Percentiles rank a stretch among this genome's conserved stretches.
Conservation (phyloP, 768 basidiomycete species). For the Kwoniella mangroviensis region DNA sequence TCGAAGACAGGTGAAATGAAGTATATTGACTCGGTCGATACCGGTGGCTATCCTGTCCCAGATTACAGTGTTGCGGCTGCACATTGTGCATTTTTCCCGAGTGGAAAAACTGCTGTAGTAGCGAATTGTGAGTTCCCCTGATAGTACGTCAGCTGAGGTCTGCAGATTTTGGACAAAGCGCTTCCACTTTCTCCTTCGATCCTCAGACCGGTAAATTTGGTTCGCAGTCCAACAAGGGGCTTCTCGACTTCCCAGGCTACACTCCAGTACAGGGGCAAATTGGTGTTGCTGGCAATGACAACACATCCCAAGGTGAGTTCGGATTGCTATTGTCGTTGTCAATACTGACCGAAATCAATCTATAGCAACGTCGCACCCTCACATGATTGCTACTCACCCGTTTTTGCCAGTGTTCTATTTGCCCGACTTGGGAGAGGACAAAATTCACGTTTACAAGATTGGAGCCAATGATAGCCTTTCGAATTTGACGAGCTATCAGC, state of each 20-base stretch:
- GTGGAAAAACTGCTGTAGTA: conserved; percentile 10
- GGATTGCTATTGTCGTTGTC: not conserved
- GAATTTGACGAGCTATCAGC: conserved; percentile 7
- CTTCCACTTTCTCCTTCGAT: conserved; percentile 12
- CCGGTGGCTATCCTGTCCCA: conserved; percentile 10
- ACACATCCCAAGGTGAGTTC: conserved; percentile 11
- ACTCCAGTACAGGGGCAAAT: conserved; percentile 9
- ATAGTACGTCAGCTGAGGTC: not conserved
- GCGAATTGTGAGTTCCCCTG: conserved; percentile 9
- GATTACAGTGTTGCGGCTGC: conserved; percentile 9
- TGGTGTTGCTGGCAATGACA: conserved; percentile 14
- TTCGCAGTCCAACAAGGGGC: conserved; percentile 6
- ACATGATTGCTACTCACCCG: conserved; percentile 12
- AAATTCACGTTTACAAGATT: conserved; percentile 5
- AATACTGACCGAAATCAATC: not conserved
- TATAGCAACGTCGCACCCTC: conserved; percentile 13
- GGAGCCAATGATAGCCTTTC: conserved; percentile 8
- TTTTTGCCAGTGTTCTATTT: conserved; percentile 14
- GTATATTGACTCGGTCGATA: conserved; percentile 16
- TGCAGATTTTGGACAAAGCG: conserved; percentile 15
- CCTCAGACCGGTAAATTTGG: conserved; percentile 11
- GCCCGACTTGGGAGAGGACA: conserved; percentile 15
- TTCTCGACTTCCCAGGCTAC: conserved; percentile 15
- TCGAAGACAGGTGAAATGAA: conserved; percentile 11
- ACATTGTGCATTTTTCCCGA: conserved; percentile 16